Evolutionary conservation across 768 basidiomycete genomes (phyloP).

Genomic region (Termitomyces bulborhizus): DNA sequence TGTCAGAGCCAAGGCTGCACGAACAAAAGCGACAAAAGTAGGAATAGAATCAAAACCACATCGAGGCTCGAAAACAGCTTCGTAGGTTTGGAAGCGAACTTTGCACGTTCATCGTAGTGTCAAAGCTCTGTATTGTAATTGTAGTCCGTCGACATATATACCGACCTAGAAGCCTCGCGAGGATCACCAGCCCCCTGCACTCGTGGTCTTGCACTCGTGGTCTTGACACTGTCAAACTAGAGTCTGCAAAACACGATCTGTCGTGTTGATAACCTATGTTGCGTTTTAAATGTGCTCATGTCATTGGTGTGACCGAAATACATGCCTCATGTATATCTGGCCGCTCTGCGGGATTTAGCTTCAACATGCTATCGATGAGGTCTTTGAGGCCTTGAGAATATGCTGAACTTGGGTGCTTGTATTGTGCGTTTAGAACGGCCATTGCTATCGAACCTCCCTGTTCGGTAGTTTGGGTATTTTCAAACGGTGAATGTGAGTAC

Average conservation of each 20-base stretch:
- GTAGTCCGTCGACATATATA: conserved; percentile 6
- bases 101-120: background rate
- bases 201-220: background rate
- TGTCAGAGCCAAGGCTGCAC: conserved; percentile 30
- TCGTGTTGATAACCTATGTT: conserved; percentile 56
- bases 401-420: conserved; percentile 80
- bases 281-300: background rate
- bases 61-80: background rate
- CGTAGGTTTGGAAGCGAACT: background rate
- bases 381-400: conserved; percentile 81
- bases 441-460: conserved; percentile 97
- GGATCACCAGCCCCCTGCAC: background rate
- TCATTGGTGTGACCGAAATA: background rate
- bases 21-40: conserved; percentile 18
- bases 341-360: conserved; percentile 73
- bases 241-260: conserved; percentile 57
- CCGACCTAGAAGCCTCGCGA: background rate
- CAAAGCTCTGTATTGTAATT: background rate
- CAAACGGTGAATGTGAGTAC: conserved; percentile 95
- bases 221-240: conserved; percentile 30
- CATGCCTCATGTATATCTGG: conserved; percentile 82
- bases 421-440: conserved; percentile 93
- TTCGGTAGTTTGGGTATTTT: conserved; percentile 85
- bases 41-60: conserved; percentile 11
- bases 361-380: conserved; percentile 81